These are phyloP conservation scores for Ophiostoma sp. DNA, from an alignment of 2,329 filamentous ascomycete genomes.

Conservation along the genomic window DNA sequence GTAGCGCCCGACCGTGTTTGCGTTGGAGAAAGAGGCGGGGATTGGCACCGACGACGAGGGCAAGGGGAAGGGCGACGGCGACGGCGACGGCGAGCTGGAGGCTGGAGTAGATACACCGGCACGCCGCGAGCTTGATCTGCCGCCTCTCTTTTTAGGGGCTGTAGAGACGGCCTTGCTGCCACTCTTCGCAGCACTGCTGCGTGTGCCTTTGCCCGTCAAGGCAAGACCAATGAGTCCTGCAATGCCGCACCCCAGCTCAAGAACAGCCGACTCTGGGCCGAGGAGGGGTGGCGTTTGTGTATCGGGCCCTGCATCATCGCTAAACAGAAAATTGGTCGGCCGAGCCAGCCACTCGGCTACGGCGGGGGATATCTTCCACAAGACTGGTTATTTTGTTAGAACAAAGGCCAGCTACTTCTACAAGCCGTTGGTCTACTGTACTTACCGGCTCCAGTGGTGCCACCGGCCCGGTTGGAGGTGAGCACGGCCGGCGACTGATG, in stretches of 20 bases:
- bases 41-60: neutral
- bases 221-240: slow-evolving; percentile 71
- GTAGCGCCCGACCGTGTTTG: slow-evolving; percentile 54
- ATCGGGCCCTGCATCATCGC: neutral
- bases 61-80: neutral
- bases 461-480: slow-evolving; percentile 63
- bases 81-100: neutral
- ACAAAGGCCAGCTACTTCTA: neutral
- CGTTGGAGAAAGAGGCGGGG: neutral
- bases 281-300: slow-evolving; percentile 35
- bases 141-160: neutral
- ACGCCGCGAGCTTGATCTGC: neutral
- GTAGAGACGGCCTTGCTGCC: neutral
- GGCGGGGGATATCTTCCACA: slow-evolving; percentile 86
- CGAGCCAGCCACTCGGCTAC: slow-evolving; percentile 75
- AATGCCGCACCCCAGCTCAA: slow-evolving; percentile 87
- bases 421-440: neutral
- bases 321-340: slow-evolving; percentile 58
- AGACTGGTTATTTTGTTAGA: slow-evolving; percentile 46
- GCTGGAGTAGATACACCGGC: neutral
- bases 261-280: slow-evolving; percentile 49
- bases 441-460: slow-evolving; percentile 50
- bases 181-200: neutral
- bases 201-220: slow-evolving; percentile 45
- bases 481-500: slow-evolving; percentile 80